phyloP scores from a whole-genome alignment of 352 stramenopile genomes.

The Pythium chondricola region DNA sequence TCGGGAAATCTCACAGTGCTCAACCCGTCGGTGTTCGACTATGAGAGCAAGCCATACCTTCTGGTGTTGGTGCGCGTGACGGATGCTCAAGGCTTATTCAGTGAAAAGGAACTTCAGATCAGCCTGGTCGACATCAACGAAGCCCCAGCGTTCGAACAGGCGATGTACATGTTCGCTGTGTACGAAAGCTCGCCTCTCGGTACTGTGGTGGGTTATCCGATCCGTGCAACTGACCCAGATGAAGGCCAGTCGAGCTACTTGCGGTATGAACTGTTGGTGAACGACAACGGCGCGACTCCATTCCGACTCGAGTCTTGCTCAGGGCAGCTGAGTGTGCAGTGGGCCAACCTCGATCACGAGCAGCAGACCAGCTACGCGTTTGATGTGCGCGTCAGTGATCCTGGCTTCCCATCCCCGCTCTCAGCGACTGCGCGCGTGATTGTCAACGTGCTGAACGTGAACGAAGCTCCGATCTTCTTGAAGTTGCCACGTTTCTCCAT shows the following conservation, averaged over 20 bases:
- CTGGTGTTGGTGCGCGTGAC: constrained; percentile 25
- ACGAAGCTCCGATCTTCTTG: constrained; percentile 36
- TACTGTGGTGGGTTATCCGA: constrained; percentile 34
- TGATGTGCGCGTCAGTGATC: constrained; percentile 35
- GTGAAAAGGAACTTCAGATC: constrained; percentile 35
- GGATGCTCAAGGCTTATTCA: constrained; percentile 29
- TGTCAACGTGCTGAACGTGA: constrained; percentile 38
- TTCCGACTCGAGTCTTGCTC: constrained; percentile 54
- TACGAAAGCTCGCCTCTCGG: constrained; percentile 33
- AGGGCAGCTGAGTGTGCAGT: constrained; percentile 41
- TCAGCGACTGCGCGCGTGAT: constrained; percentile 21
- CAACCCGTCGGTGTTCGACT: constrained; percentile 36
- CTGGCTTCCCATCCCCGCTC: constrained; percentile 30
- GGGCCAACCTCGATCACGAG: constrained; percentile 44
- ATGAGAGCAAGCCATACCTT: constrained; percentile 32
- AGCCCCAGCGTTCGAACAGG: constrained; percentile 32
- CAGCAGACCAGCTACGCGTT: constrained; percentile 28
- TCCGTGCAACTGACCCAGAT: constrained; percentile 43
- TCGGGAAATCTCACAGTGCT: constrained; percentile 35
- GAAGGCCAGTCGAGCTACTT: constrained; percentile 35
- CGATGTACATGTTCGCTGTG: constrained; percentile 30
- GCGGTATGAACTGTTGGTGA: constrained; percentile 37
- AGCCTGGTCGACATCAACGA: constrained; percentile 47
- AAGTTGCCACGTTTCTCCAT: constrained; percentile 25
- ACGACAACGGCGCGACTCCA: constrained; percentile 27